Conservation (phyloP, 805 yeast species). For the Kuraishia borneana region DNA sequence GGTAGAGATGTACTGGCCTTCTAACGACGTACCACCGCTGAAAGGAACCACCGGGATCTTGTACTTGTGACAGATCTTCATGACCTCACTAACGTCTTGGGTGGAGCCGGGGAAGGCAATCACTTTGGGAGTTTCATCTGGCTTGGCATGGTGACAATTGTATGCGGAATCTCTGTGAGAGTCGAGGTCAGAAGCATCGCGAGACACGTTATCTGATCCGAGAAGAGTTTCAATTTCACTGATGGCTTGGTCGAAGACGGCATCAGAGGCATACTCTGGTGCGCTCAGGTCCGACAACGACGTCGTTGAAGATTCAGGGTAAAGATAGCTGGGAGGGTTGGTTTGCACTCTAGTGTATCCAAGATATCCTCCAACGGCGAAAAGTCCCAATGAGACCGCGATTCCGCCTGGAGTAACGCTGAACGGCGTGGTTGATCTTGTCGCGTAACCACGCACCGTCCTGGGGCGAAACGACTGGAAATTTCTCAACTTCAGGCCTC, state of each 20-base stretch:
- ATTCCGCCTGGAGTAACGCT: not conserved
- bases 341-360: not conserved
- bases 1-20: conserved; percentile 72
- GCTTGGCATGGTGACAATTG: conserved; percentile 21
- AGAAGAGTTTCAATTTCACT: conserved; percentile 1
- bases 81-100: conserved; percentile 51
- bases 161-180: conserved; percentile 20
- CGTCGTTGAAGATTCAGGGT: conserved; percentile 2
- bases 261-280: conserved; percentile 3
- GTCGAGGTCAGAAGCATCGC: conserved; percentile 3
- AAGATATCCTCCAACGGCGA: not conserved
- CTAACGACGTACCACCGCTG: conserved; percentile 71
- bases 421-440: not conserved
- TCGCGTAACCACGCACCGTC: not conserved
- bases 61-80: conserved; percentile 51
- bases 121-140: conserved; percentile 22
- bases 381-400: not conserved
- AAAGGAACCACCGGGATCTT: conserved; percentile 65
- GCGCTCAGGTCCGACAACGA: conserved; percentile 2
- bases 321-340: conserved; percentile 1
- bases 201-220: conserved; percentile 3
- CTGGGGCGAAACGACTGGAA: too few relatives aligned
- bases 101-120: conserved; percentile 56
- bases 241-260: conserved; percentile 1
- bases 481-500: too few relatives aligned